These are phyloP conservation scores for Tricholoma matsutake DNA, from an alignment of 768 basidiomycete genomes.

Conservation along the genomic window DNA sequence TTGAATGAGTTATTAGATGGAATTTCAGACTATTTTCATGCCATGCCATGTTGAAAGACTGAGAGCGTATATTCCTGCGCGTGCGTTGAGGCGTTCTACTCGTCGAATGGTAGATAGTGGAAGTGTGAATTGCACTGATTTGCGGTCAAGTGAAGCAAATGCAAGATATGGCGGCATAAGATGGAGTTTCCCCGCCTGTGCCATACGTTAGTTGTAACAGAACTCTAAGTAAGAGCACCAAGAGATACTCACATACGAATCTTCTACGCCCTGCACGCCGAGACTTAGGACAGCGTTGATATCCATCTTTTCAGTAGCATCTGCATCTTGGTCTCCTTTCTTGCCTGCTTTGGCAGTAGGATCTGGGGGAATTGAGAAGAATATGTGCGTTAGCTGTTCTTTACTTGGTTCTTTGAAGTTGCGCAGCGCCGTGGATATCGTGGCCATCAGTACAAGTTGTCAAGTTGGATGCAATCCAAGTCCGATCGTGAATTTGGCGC, in stretches of 20 bases:
- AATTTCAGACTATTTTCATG: slow-evolving; percentile 75
- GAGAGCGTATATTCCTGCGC: slow-evolving; percentile 94
- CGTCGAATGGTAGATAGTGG: slow-evolving; percentile 90
- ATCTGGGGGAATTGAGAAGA: slow-evolving; percentile 76
- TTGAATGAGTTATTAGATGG: neutral
- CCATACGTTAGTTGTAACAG: neutral
- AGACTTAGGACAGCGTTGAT: slow-evolving; percentile 88
- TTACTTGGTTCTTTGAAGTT: slow-evolving; percentile 91
- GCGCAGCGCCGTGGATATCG: slow-evolving; percentile 83
- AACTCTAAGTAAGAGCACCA: neutral
- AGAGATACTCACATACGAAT: slow-evolving; percentile 79
- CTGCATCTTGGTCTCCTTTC: slow-evolving; percentile 2
- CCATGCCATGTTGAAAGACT: slow-evolving; percentile 94
- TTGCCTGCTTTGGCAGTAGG: neutral
- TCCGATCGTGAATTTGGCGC: neutral
- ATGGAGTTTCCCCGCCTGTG: slow-evolving; percentile 85
- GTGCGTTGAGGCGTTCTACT: slow-evolving; percentile 90
- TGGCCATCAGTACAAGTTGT: slow-evolving; percentile 64
- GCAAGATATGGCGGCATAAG: slow-evolving; percentile 87
- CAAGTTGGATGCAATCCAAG: neutral
- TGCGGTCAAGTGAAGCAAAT: slow-evolving; percentile 88
- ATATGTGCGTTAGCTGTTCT: slow-evolving; percentile 80
- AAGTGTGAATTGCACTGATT: slow-evolving; percentile 87
- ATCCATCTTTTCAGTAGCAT: slow-evolving; percentile 69
- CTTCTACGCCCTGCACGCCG: slow-evolving; percentile 75